phyloP scores from a whole-genome alignment of 805 yeast genomes.

The Candida jianshihensis region DNA sequence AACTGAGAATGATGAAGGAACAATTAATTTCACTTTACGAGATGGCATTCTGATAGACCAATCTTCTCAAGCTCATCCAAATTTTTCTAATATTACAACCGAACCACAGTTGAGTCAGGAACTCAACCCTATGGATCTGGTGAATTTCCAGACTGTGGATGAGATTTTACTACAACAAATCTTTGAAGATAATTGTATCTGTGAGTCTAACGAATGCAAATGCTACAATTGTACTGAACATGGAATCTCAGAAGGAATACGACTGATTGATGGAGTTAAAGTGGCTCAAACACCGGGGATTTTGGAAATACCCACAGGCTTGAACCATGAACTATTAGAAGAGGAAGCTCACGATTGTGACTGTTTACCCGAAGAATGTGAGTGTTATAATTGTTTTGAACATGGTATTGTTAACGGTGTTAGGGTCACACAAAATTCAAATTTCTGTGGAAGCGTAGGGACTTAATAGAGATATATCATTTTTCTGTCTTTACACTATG shows the following conservation, averaged over 20 bases:
- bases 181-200: conserved; percentile 13
- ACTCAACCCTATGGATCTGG: not conserved
- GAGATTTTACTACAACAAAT: conserved; percentile 13
- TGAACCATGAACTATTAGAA: not conserved
- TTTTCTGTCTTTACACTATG: too few species aligned
- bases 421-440: not conserved
- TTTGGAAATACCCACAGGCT: not conserved
- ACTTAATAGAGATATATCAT: too few species aligned
- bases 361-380: conserved; percentile 16
- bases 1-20: not conserved
- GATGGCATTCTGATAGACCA: too few species aligned
- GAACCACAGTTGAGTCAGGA: not conserved
- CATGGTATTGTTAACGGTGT: conserved; percentile 18
- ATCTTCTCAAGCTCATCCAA: too few species aligned
- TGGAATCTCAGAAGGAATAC: conserved; percentile 19
- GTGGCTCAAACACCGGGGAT: conserved; percentile 2
- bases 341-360: conserved; percentile 16
- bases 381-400: conserved; percentile 15
- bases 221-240: conserved; percentile 20
- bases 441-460: too few species aligned
- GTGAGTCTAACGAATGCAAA: conserved; percentile 10
- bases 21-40: too few species aligned
- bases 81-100: too few species aligned
- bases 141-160: conserved; percentile 17
- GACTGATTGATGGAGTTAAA: conserved; percentile 11